Percentiles rank a stretch among this genome's conserved stretches.
phyloP scores from a whole-genome alignment of 441 rosid species.

The Adansonia madagascariensis region DNA sequence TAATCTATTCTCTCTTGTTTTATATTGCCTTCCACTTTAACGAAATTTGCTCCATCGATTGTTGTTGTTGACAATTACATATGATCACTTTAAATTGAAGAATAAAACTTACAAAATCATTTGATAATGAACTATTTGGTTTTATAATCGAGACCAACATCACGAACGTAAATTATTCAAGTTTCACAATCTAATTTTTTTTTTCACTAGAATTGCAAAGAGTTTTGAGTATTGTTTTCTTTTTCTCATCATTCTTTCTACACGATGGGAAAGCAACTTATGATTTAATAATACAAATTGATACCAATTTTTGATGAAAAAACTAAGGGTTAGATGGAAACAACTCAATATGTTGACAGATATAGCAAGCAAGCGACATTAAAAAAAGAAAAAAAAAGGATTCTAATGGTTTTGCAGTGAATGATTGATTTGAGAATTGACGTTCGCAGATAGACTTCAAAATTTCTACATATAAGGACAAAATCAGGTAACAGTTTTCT shows the following conservation, averaged over 20 bases:
- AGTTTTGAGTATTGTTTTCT: neutral
- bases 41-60: too few species aligned
- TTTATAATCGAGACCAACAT: neutral
- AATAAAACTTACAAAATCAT: neutral
- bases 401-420: slow-evolving; percentile 9
- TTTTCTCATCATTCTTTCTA: neutral
- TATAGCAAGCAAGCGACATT: slow-evolving; percentile 18
- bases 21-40: neutral
- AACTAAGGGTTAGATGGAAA: slow-evolving; percentile 6
- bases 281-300: neutral
- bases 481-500: slow-evolving; percentile 25
- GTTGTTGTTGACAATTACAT: too few species aligned
- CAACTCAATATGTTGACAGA: slow-evolving; percentile 28
- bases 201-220: neutral
- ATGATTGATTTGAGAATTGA: slow-evolving; percentile 34
- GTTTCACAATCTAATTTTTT: neutral
- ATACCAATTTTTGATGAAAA: too few species aligned
- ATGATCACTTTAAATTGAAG: too few species aligned
- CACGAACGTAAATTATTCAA: neutral
- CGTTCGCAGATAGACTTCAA: neutral
- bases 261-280: neutral
- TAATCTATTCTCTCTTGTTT: neutral
- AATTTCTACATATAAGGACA: slow-evolving; percentile 25
- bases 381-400: neutral
- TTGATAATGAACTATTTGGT: neutral